Percentiles rank a stretch among this genome's conserved stretches.
Conservation (phyloP, 805 yeast species). For the Candida lessepsii region DNA sequence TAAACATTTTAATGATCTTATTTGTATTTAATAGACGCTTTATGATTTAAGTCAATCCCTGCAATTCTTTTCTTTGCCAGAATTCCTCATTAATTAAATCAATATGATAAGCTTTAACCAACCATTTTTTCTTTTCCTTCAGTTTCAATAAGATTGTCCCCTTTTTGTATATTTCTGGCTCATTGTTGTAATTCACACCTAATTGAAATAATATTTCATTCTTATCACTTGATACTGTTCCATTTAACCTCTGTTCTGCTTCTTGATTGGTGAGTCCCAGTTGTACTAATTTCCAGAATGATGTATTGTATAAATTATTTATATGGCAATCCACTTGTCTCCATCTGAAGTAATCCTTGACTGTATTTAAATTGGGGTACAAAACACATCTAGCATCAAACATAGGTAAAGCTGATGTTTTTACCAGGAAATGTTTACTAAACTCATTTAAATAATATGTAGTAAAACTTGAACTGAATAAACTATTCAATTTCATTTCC, state of each 20-base stretch:
- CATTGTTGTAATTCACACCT: constrained; percentile 86
- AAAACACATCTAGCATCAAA: constrained; percentile 90
- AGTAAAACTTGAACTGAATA: constrained; percentile 80
- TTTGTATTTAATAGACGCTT: background rate
- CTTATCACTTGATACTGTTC: constrained; percentile 81
- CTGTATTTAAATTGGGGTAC: constrained; percentile 62
- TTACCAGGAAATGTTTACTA: constrained; percentile 55
- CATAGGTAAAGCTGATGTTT: constrained; percentile 62
- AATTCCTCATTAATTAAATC: constrained; percentile 66
- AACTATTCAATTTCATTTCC: constrained; percentile 73
- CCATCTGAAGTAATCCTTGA: constrained; percentile 89
- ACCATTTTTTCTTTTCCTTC: constrained; percentile 50
- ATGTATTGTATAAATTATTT: constrained; percentile 88
- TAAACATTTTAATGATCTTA: background rate
- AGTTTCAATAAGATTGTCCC: constrained; percentile 69
- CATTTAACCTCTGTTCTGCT: constrained; percentile 74
- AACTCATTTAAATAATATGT: constrained; percentile 72
- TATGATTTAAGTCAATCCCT: background rate
- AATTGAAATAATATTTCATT: constrained; percentile 84
- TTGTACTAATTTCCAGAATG: constrained; percentile 82
- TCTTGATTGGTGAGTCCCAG: constrained; percentile 68
- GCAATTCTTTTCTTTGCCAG: constrained; percentile 42
- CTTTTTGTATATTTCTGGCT: constrained; percentile 82
- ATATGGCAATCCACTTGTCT: constrained; percentile 96
- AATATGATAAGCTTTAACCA: constrained; percentile 46